Percentiles rank a stretch among this genome's conserved stretches.
These are phyloP conservation scores for Liquidambar formosana DNA, from an alignment of 164 flowering plant species.

Conservation along the genomic window DNA sequence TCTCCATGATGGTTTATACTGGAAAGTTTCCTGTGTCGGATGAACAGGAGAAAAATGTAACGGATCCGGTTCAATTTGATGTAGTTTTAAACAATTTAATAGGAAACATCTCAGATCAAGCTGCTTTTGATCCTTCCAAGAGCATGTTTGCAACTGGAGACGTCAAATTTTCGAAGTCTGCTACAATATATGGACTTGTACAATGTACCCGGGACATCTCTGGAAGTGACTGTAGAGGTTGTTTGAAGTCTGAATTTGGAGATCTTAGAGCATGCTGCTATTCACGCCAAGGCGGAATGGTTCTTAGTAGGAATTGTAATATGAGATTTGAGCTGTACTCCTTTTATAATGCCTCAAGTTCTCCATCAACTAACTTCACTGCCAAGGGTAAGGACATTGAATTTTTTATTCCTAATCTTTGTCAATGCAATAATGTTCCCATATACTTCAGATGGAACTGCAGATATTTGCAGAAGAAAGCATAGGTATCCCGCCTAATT, in stretches of 20 bases:
- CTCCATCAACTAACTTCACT: no score
- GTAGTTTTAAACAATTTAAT: neutral
- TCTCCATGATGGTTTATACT: conserved; percentile 1
- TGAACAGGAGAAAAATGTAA: neutral
- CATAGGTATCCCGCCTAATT: no score
- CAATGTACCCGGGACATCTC: conserved; percentile 34
- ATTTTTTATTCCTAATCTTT: no score
- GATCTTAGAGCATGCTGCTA: conserved; percentile 16
- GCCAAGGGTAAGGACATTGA: no score
- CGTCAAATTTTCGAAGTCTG: neutral
- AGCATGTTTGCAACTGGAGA: conserved; percentile 16
- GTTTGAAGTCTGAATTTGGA: conserved; percentile 13
- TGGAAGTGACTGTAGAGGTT: conserved; percentile 7
- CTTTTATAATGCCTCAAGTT: neutral
- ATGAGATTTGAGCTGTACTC: conserved; percentile 17
- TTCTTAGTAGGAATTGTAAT: conserved; percentile 22
- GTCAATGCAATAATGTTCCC: no score
- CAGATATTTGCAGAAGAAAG: no score
- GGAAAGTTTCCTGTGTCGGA: conserved; percentile 7
- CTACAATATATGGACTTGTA: conserved; percentile 13
- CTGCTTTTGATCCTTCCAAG: conserved; percentile 7
- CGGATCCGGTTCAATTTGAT: conserved; percentile 4
- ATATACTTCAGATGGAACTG: no score
- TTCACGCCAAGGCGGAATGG: conserved; percentile 12
- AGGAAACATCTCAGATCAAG: conserved; percentile 2